phyloP scores from a whole-genome alignment of 2,329 filamentous ascomycete species.

The Fusarium drepaniforme region DNA sequence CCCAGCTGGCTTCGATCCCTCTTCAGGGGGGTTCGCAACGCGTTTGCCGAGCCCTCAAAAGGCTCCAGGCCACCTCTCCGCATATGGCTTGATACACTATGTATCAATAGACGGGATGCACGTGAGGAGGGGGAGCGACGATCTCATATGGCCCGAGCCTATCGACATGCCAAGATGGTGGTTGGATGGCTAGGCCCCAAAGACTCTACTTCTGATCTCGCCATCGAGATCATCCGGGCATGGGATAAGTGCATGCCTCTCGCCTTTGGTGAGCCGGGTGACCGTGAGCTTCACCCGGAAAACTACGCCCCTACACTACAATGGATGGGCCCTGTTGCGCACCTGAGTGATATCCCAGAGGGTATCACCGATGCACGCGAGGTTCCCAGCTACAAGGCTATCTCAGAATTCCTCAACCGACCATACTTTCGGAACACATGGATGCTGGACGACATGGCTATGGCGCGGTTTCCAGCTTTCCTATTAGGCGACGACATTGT shows the following conservation, averaged over 20 bases:
- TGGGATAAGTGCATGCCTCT: slow-evolving; percentile 41
- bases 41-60: slow-evolving; percentile 17
- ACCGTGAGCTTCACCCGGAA: slow-evolving; percentile 33
- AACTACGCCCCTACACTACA: slow-evolving; percentile 39
- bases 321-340: slow-evolving; percentile 41
- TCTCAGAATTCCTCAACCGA: slow-evolving; percentile 35
- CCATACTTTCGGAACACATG: slow-evolving; percentile 40
- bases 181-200: slow-evolving; percentile 38
- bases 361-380: slow-evolving; percentile 37
- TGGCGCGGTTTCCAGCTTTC: slow-evolving; percentile 37
- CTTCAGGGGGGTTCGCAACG: slow-evolving; percentile 13
- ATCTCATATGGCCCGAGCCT: slow-evolving; percentile 36
- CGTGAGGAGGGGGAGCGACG: slow-evolving; percentile 34
- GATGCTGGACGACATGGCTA: slow-evolving; percentile 41
- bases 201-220: slow-evolving; percentile 37
- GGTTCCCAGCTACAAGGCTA: slow-evolving; percentile 39
- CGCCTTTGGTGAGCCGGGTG: slow-evolving; percentile 37
- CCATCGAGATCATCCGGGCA: slow-evolving; percentile 37
- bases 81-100: slow-evolving; percentile 39
- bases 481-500: slow-evolving; percentile 39
- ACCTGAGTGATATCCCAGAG: slow-evolving; percentile 39
- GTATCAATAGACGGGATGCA: slow-evolving; percentile 31
- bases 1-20: slow-evolving; percentile 38
- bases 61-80: slow-evolving; percentile 29
- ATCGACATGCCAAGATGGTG: slow-evolving; percentile 34